A percentile compares a stretch with the other conserved stretches of the same genome.
These are phyloP conservation scores for Leishmania aethiopica DNA, from an alignment of 208 protist genomes.

Conservation along the genomic window DNA sequence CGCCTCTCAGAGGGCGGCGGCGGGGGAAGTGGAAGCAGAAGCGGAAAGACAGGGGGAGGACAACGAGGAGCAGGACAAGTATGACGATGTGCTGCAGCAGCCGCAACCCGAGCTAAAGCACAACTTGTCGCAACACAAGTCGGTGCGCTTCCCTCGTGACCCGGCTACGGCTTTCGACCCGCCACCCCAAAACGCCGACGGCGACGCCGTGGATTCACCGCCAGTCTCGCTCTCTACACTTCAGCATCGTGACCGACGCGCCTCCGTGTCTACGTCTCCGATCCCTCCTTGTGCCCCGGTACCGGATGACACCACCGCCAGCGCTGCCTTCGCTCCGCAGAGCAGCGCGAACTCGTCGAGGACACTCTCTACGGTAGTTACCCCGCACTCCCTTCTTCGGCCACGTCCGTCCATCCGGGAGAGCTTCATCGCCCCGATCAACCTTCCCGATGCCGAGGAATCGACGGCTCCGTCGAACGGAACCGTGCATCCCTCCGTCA, in stretches of 20 bases:
- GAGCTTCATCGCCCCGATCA: conserved; percentile 38
- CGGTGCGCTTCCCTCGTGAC: conserved; percentile 16
- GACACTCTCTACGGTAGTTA: conserved; percentile 19
- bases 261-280: not conserved
- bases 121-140: conserved; percentile 14
- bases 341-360: not conserved
- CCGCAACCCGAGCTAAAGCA: not conserved
- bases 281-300: conserved; percentile 9
- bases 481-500: not conserved
- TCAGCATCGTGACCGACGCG: not conserved
- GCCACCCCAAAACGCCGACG: not conserved
- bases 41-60: not conserved
- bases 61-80: not conserved
- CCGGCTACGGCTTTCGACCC: conserved; percentile 4
- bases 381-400: conserved; percentile 26
- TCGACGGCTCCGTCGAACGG: conserved; percentile 7
- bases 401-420: conserved; percentile 20
- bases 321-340: not conserved
- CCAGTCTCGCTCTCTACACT: not conserved
- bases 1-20: not conserved
- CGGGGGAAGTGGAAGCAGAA: not conserved
- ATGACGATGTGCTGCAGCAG: not conserved
- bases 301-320: not conserved
- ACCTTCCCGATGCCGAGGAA: conserved; percentile 12
- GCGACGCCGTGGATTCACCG: not conserved